Evolutionary conservation across 1,284 basidiomycete species (phyloP), one percentile per base, ranked within the genome.

Genomic region (Hypsizygus ulmarius): DNA sequence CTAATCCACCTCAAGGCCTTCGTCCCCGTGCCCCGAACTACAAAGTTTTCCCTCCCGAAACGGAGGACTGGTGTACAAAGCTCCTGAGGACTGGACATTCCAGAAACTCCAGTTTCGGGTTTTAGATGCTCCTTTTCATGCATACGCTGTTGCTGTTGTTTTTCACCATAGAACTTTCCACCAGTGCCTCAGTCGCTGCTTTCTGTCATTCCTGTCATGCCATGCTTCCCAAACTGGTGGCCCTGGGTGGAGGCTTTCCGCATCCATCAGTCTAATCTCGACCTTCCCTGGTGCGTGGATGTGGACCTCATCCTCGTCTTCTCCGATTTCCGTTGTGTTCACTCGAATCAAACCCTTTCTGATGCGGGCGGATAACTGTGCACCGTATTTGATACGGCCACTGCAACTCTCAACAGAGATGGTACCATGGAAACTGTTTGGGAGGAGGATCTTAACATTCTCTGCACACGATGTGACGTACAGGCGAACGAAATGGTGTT

Each of bases 401-500:
- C n/a, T 45, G 25, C 33, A 51, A 15, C 50, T 39, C 21, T 48
- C 43, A 40, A 53, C 45, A 19, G 18, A 29, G 28, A 52, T 28
- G 3, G 37, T 41, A 33, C 49, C 53, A 27, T 40, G 40, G 41
- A 52, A 51, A 10, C 38, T 35, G 16, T 42, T 28, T 30, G 55
- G 47, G n/a, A 51, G 39, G 18, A 49, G 39, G 29, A 53, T 28
- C 32, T 36, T 38, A 36, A 44, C 47, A 16, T 47, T 47, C 30
- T 40, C 34, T 40, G 39, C 44, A 41, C 47, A 52, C 9, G 51
- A 47, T 15, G 51, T 52, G 39, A 42, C 14, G 28, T 48, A 41
- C 18, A 53, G 42, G 39, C 45, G 38, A 34, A 54, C 51, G 46
- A 36, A 47, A 52, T 52, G 49, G 30, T 43, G 12, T 15, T 48